Conservation (phyloP, 1,284 basidiomycete genomes). For the Psilocybe mexicana region DNA sequence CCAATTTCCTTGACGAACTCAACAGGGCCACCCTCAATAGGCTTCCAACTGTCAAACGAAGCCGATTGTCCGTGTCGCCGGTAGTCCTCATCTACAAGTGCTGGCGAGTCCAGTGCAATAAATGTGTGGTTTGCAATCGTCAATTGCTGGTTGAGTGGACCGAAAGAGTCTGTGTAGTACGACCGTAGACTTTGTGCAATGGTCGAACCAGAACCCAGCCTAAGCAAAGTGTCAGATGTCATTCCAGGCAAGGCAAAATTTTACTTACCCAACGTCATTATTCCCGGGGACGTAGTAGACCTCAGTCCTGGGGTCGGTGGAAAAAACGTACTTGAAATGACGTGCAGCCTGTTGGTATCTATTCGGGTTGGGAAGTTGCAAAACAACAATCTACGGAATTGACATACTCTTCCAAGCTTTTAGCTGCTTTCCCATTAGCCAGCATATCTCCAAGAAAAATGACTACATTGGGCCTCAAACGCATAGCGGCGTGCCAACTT, state of each 20-base stretch:
- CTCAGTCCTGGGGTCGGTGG: conserved; percentile 39
- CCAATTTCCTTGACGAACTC: conserved; percentile 70
- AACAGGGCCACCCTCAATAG: conserved; percentile 61
- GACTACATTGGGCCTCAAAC: conserved; percentile 67
- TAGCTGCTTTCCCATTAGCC: conserved; percentile 63
- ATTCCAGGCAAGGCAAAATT: conserved; percentile 7
- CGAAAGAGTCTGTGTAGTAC: conserved; percentile 59
- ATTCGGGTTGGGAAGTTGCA: neutral
- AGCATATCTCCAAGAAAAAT: conserved; percentile 85
- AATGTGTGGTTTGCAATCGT: conserved; percentile 68
- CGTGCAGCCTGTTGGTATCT: conserved; percentile 64
- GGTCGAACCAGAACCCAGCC: conserved; percentile 54
- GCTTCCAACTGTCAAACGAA: conserved; percentile 61
- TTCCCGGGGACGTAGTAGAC: conserved; percentile 83
- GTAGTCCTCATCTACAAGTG: conserved; percentile 78
- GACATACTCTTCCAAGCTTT: conserved; percentile 66
- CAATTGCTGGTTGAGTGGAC: conserved; percentile 51
- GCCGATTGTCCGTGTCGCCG: conserved; percentile 54
- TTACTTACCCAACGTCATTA: conserved; percentile 74
- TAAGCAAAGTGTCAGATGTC: conserved; percentile 21
- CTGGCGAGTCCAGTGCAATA: conserved; percentile 69
- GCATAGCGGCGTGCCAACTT: conserved; percentile 68
- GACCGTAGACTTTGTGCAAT: conserved; percentile 54
- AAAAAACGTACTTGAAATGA: conserved; percentile 68
- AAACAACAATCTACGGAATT: neutral